Conservation (phyloP, 352 stramenopile species). For the Discostella stelligera region DNA sequence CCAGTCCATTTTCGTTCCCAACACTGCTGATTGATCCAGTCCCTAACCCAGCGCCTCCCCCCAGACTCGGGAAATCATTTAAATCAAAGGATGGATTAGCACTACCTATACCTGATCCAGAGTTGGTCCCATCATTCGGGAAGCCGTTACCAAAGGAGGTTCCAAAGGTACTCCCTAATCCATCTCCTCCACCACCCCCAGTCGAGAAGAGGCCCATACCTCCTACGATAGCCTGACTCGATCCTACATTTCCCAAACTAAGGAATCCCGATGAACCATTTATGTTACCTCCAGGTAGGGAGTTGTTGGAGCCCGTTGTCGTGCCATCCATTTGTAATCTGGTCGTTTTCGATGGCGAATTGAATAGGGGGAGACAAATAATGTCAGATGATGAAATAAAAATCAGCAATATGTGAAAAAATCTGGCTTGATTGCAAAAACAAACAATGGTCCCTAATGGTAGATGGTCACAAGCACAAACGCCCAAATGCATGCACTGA, state of each 20-base stretch:
- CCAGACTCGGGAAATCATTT: constrained; percentile 79
- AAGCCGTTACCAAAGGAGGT: constrained; percentile 36
- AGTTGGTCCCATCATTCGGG: constrained; percentile 16
- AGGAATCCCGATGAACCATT: constrained; percentile 37
- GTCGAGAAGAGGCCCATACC: constrained; percentile 37
- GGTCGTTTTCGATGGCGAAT: not conserved
- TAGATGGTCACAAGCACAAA: not conserved
- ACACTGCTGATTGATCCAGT: constrained; percentile 21
- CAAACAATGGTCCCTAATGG: not conserved
- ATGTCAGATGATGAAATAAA: constrained; percentile 3
- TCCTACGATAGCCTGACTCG: constrained; percentile 16
- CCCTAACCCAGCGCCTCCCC: constrained; percentile 38
- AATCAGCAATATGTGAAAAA: not conserved
- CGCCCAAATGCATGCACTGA: not conserved
- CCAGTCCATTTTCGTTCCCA: constrained; percentile 52
- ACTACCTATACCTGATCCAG: constrained; percentile 10
- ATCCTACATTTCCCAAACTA: constrained; percentile 29
- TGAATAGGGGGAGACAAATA: not conserved
- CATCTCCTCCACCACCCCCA: constrained; percentile 22
- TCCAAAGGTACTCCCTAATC: constrained; percentile 16
- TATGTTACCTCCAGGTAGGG: constrained; percentile 9
- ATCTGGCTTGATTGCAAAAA: not conserved
- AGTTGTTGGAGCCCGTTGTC: constrained; percentile 39
- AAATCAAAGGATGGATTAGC: constrained; percentile 69
- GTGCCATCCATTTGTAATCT: constrained; percentile 41